These are phyloP conservation scores for Hanseniaspora uvarum DNA, from an alignment of 1,139 yeast genomes.

Conservation along the genomic window DNA sequence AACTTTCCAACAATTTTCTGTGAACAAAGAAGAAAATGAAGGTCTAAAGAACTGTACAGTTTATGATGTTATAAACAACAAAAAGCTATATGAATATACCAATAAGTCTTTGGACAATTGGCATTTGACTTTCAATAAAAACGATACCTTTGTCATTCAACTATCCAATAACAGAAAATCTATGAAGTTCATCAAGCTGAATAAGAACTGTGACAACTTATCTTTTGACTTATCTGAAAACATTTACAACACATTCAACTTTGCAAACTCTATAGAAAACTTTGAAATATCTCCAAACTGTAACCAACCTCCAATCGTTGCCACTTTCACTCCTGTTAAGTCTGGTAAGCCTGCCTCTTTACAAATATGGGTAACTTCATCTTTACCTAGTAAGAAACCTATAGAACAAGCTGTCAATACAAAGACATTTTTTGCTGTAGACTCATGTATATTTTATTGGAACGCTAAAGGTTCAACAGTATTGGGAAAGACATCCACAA, in stretches of 20 bases:
- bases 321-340: conserved; percentile 80
- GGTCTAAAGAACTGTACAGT: conserved; percentile 71
- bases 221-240: conserved; percentile 52
- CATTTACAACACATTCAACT: conserved; percentile 39
- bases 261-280: conserved; percentile 36
- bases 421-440: conserved; percentile 91
- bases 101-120: conserved; percentile 82
- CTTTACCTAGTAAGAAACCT: conserved; percentile 35
- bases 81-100: conserved; percentile 54
- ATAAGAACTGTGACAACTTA: conserved; percentile 22
- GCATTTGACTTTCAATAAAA: conserved; percentile 35
- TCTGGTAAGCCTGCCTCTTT: conserved; percentile 81
- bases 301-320: conserved; percentile 84
- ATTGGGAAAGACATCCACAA: conserved; percentile 87
- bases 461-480: conserved; percentile 88
- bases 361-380: conserved; percentile 71
- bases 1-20: conserved; percentile 86
- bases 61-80: conserved; percentile 37
- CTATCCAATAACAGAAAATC: conserved; percentile 25
- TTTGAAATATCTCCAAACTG: conserved; percentile 54
- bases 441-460: conserved; percentile 86
- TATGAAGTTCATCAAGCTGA: conserved; percentile 48
- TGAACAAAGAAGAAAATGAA: conserved; percentile 38
- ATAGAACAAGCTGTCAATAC: conserved; percentile 28
- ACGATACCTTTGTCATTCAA: conserved; percentile 29